Percentiles rank a stretch among this genome's conserved stretches.
phyloP scores from a whole-genome alignment of 805 yeast genomes.

The Myxozyma udenii region DNA sequence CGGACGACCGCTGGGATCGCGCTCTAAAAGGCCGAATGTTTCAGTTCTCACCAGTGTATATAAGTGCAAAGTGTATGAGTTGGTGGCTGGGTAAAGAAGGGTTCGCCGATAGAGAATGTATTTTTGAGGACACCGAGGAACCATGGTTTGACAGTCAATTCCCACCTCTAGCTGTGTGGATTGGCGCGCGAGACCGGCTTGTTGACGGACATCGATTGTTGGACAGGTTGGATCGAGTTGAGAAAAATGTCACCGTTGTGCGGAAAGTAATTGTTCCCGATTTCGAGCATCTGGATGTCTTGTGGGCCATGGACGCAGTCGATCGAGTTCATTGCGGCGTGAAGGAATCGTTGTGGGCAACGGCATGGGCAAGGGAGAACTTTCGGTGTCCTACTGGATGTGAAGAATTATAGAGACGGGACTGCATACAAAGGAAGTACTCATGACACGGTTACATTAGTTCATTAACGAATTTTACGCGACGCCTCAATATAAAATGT shows the following conservation, averaged over 20 bases:
- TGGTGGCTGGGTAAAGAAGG: conserved; percentile 80
- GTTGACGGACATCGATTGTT: conserved; percentile 72
- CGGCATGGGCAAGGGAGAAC: conserved; percentile 20
- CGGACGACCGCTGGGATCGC: conserved; percentile 70
- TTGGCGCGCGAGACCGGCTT: conserved; percentile 69
- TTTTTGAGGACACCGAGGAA: conserved; percentile 49
- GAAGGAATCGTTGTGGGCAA: conserved; percentile 34
- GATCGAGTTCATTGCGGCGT: conserved; percentile 57
- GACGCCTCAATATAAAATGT: no score
- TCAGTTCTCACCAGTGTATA: conserved; percentile 79
- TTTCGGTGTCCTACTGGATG: conserved; percentile 21
- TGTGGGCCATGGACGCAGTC: conserved; percentile 83
- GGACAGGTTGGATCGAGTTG: conserved; percentile 60
- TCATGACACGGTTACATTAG: no score
- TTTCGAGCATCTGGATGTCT: conserved; percentile 84
- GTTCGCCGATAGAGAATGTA: conserved; percentile 51
- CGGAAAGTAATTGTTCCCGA: conserved; percentile 48
- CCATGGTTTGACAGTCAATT: conserved; percentile 40
- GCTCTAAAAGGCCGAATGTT: conserved; percentile 69
- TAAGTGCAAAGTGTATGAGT: conserved; percentile 74
- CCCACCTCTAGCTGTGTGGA: conserved; percentile 62
- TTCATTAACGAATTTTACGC: no score
- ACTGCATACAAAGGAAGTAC: no score
- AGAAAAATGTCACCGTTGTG: conserved; percentile 47
- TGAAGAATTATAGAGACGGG: conserved; percentile 18